Percentiles rank a stretch among this genome's conserved stretches.
These are phyloP conservation scores for Eucalyptus dawsonii DNA, from an alignment of 345 rosid species.

Conservation along the genomic window DNA sequence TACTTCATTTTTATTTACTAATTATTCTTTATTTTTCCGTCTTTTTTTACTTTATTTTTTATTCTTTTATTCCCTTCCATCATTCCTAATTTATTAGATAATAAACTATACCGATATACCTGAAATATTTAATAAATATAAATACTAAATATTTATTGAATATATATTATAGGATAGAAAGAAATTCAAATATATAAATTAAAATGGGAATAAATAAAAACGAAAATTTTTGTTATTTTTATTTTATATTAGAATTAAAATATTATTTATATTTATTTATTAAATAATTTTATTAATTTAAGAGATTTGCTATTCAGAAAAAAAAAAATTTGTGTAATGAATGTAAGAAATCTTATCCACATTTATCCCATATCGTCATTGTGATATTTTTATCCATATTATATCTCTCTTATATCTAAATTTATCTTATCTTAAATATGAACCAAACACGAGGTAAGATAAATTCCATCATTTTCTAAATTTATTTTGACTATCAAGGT, in stretches of 20 bases:
- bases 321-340: too few relatives aligned
- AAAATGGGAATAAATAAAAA: not conserved
- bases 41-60: too few relatives aligned
- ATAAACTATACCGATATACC: not conserved
- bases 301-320: not conserved
- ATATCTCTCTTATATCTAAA: too few relatives aligned
- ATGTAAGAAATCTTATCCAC: not conserved
- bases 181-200: not conserved
- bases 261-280: too few relatives aligned
- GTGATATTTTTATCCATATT: not conserved
- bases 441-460: not conserved
- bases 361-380: accelerated
- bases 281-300: too few relatives aligned
- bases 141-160: not conserved
- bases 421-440: not conserved
- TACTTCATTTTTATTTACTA: not conserved
- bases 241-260: too few relatives aligned
- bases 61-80: not conserved
- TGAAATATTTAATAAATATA: too few relatives aligned
- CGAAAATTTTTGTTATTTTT: not conserved
- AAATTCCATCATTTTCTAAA: not conserved
- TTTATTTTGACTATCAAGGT: not conserved
- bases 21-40: not conserved
- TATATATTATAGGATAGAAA: not conserved
- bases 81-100: not conserved